Evolutionary conservation across 83 land plant species (phyloP).

Genomic region (Diphasiastrum complanatum): DNA sequence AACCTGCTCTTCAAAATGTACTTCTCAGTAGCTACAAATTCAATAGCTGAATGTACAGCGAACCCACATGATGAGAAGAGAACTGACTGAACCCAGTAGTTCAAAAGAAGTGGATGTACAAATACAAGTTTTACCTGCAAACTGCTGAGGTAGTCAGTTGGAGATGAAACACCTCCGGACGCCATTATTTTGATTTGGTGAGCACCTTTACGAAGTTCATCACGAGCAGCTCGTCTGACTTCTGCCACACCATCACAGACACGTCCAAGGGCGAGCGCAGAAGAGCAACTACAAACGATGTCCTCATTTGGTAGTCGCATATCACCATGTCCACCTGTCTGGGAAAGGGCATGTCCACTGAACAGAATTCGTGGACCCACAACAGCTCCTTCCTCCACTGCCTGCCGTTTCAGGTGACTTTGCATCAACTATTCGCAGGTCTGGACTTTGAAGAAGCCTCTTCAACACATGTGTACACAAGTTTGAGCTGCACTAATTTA

Average conservation of each 20-base stretch:
- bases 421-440: no score
- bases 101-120: neutral
- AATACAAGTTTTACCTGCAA: conserved; percentile 21
- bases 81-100: neutral
- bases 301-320: conserved; percentile 31
- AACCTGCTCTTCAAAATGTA: neutral
- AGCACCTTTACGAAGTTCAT: conserved; percentile 37
- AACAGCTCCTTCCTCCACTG: conserved; percentile 32
- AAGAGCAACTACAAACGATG: conserved; percentile 18
- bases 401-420: conserved; percentile 3
- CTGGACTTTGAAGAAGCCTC: no score
- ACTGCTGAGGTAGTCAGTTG: conserved; percentile 24
- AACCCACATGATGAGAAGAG: neutral
- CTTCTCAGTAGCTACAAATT: neutral
- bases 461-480: no score
- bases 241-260: conserved; percentile 35
- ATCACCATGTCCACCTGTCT: conserved; percentile 40
- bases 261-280: conserved; percentile 21
- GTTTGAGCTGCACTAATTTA: no score
- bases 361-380: conserved; percentile 31
- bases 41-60: neutral
- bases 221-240: conserved; percentile 28
- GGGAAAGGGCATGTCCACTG: conserved; percentile 34
- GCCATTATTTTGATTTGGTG: conserved; percentile 37
- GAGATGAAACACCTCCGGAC: conserved; percentile 34